A percentile compares a stretch with the other conserved stretches of the same genome.
Evolutionary conservation across 495 filamentous ascomycete genomes (phyloP).

Genomic region (Paragyromitra xinjiangensis): DNA sequence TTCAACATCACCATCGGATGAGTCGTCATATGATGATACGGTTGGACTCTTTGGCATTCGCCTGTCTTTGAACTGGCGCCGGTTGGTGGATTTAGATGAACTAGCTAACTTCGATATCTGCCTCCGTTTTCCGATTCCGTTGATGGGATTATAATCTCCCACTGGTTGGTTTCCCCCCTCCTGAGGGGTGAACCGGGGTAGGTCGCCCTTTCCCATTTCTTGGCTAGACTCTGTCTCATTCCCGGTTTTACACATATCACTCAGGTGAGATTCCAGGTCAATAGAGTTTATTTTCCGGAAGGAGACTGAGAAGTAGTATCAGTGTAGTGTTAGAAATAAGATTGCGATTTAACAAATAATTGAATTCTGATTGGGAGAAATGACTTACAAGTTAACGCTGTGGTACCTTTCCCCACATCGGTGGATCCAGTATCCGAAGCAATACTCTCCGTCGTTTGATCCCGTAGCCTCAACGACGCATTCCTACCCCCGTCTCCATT

Average conservation of each 20-base stretch:
- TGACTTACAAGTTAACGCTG: conserved; percentile 11
- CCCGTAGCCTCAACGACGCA: not conserved
- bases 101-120: not conserved
- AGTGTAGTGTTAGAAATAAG: not conserved
- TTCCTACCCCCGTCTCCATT: not conserved
- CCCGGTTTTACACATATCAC: not conserved
- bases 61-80: not conserved
- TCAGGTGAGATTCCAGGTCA: not conserved
- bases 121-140: not conserved
- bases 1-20: conserved; percentile 26
- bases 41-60: not conserved
- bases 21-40: not conserved
- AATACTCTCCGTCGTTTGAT: not conserved
- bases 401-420: not conserved
- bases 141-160: not conserved
- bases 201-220: not conserved
- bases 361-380: not conserved
- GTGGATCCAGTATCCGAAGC: not conserved
- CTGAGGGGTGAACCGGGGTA: not conserved
- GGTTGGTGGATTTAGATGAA: conserved; percentile 1
- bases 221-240: not conserved
- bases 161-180: not conserved
- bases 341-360: not conserved
- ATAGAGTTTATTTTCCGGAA: not conserved
- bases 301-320: not conserved